These are phyloP conservation scores for Wickerhamomyces bovis DNA, from an alignment of 805 yeast species.

Conservation along the genomic window DNA sequence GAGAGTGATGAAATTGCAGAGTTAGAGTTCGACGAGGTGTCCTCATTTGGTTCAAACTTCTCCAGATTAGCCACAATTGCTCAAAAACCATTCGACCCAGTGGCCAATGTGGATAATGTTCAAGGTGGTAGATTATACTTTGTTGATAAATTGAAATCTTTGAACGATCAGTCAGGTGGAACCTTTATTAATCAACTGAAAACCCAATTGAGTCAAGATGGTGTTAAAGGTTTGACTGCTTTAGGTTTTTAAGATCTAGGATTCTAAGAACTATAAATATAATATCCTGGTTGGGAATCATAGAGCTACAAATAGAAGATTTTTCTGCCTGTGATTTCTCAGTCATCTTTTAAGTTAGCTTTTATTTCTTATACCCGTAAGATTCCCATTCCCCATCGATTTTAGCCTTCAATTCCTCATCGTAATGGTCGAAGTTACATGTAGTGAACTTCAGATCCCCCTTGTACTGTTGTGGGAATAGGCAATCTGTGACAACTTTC, in stretches of 20 bases:
- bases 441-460: constrained; percentile 15
- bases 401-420: constrained; percentile 1
- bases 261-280: too few relatives aligned
- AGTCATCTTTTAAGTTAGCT: too few relatives aligned
- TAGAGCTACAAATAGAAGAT: neutral
- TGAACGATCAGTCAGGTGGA: constrained; percentile 16
- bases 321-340: too few relatives aligned
- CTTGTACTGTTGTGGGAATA: constrained; percentile 19
- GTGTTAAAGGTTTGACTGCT: constrained; percentile 9
- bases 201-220: constrained; percentile 13
- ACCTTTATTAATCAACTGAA: constrained; percentile 15
- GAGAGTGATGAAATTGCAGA: constrained; percentile 34
- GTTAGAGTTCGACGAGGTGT: constrained; percentile 58
- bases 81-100: constrained; percentile 63
- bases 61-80: constrained; percentile 66
- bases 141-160: constrained; percentile 13
- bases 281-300: neutral
- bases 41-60: constrained; percentile 83
- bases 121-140: constrained; percentile 16
- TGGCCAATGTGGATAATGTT: constrained; percentile 9
- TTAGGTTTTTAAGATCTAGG: constrained; percentile 16
- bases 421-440: constrained; percentile 17
- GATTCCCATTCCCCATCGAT: constrained; percentile 6
- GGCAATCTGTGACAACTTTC: constrained; percentile 22
- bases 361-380: constrained; percentile 5